Evolutionary conservation across 106 monocot species (phyloP), one percentile per base, ranked within the genome.

Genomic region (Acorus calamus): DNA sequence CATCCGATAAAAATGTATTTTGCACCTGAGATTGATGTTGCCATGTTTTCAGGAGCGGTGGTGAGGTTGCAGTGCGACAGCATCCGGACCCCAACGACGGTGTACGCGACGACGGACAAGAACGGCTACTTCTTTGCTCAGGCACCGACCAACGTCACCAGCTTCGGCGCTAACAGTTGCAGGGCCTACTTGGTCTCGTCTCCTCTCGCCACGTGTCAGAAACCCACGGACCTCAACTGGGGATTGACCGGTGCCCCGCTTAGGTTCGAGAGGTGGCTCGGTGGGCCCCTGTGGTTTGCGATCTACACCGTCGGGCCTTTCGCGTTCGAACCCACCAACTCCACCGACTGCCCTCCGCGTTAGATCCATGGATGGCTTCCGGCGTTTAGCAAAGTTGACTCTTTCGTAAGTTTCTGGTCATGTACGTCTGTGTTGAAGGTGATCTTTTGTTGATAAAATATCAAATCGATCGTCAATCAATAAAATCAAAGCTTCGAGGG

Each of bases 51-150:
- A 74, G 73, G 74, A 46, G 74, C 69, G 7, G 13, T 41, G 7
- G 74, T 57, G 8, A 71, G 13, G 14, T 11, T 76, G 43, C 11
- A 28, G 47, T 76, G 72, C 61, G n/a, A 46, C 53, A 6, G 11
- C 0, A 49, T 42, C 7, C 7, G 4, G 4, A 8, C 6, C 5
- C 8, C 3, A 0, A n/a, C 14, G 3, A 44, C 44, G 46, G 67
- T 14, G 71, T 42, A 7, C 1, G 64, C 52, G 46, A 69, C 42
- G 42, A 77, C 81, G 7, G 76, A 81, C 49, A 42, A 14, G 8
- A 59, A 53, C 2, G 81, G 81, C 2, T 77, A 76, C 69, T 77
- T 77, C 60, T 50, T 60, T 14, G 49, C 76, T 56, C 44, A 48
- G 42, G 56, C 69, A 3, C 49, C 54, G 10, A 28, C 28, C 28